These are phyloP conservation scores for Acacia pycnantha DNA, from an alignment of 331 rosid genomes.

Conservation along the genomic window DNA sequence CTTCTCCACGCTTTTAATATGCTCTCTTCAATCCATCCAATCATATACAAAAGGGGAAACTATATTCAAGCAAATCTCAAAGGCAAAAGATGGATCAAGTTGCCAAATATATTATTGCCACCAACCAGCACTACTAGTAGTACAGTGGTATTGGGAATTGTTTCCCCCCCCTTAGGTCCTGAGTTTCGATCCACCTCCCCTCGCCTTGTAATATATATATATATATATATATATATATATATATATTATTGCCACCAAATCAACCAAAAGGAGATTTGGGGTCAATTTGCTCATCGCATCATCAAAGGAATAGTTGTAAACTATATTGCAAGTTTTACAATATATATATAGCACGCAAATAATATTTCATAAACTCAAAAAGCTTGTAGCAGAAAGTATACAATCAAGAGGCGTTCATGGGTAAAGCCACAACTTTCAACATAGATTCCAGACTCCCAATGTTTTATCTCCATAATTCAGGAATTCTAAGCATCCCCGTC, in stretches of 20 bases:
- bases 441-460: constrained; percentile 7
- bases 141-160: too few species aligned
- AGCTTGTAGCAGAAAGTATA: neutral
- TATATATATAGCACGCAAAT: neutral
- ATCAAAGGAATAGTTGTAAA: neutral
- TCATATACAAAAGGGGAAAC: neutral
- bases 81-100: neutral
- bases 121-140: too few species aligned
- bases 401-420: neutral
- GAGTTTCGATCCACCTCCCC: too few species aligned
- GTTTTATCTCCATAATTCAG: neutral
- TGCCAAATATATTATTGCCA: neutral
- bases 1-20: too few species aligned
- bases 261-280: neutral
- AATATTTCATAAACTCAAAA: neutral
- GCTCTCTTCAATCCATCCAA: neutral
- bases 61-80: neutral
- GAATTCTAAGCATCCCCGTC: neutral
- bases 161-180: too few species aligned
- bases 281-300: neutral
- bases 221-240: too few species aligned
- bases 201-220: too few species aligned
- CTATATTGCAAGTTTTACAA: neutral
- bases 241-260: neutral
- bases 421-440: neutral